These are phyloP conservation scores for Cryptococcus sp. DNA, from an alignment of 1,284 basidiomycete genomes.

Conservation along the genomic window DNA sequence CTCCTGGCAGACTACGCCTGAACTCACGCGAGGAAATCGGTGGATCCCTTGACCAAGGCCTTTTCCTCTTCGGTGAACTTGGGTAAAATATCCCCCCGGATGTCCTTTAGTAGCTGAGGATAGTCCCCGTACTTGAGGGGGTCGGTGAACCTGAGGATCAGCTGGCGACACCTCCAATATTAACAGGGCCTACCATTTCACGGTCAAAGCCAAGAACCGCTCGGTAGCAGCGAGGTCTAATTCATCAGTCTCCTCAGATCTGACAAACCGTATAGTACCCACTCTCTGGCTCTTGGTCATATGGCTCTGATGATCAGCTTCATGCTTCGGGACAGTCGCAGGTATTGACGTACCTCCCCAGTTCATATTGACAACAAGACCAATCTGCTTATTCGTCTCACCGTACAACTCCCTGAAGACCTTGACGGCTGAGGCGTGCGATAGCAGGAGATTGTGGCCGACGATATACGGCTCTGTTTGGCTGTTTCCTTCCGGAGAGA, in stretches of 20 bases:
- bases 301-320: constrained; percentile 54
- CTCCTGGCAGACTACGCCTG: constrained; percentile 20
- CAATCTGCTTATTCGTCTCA: constrained; percentile 57
- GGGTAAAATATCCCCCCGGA: constrained; percentile 63
- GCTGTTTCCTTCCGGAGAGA: constrained; percentile 52
- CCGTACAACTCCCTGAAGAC: constrained; percentile 62
- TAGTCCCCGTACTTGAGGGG: constrained; percentile 70
- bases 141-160: constrained; percentile 59
- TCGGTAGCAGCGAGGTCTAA: constrained; percentile 5
- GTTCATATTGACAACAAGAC: constrained; percentile 68
- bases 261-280: constrained; percentile 22
- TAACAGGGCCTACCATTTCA: constrained; percentile 4
- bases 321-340: background rate
- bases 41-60: constrained; percentile 61
- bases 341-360: constrained; percentile 61
- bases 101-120: constrained; percentile 59
- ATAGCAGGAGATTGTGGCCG: constrained; percentile 63
- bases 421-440: constrained; percentile 64
- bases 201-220: constrained; percentile 3
- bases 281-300: constrained; percentile 63
- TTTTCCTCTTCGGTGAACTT: constrained; percentile 61
- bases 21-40: constrained; percentile 54
- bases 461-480: constrained; percentile 69
- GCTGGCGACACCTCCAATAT: background rate
- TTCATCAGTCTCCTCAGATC: constrained; percentile 24